These are phyloP conservation scores for Fraxinus nigra DNA, from an alignment of 305 asterid species.

Conservation along the genomic window DNA sequence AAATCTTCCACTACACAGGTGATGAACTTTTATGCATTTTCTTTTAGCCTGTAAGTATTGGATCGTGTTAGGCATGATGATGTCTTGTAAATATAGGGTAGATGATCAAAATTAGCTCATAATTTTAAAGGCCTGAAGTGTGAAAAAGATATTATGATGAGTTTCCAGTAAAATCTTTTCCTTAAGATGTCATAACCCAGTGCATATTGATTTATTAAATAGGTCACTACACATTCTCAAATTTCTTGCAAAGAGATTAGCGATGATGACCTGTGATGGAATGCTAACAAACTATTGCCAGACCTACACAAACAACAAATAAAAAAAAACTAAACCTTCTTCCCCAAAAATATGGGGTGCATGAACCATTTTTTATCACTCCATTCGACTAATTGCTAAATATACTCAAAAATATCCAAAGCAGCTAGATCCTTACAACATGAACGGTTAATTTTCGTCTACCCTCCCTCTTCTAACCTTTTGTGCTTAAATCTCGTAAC, in stretches of 20 bases:
- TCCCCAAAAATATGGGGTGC: neutral
- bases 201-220: slow-evolving; percentile 2
- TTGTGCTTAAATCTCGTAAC: neutral
- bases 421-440: neutral
- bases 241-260: neutral
- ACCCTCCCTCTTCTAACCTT: neutral
- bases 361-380: neutral
- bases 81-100: neutral
- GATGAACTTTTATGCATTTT: neutral
- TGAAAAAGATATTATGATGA: neutral
- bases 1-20: neutral
- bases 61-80: neutral
- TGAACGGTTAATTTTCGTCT: neutral
- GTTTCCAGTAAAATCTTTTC: neutral
- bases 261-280: neutral
- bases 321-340: neutral
- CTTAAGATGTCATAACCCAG: slow-evolving; percentile 7
- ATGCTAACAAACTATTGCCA: neutral
- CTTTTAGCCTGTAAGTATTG: neutral
- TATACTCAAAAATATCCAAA: neutral
- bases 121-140: neutral
- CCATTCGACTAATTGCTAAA: neutral
- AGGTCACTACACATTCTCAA: neutral
- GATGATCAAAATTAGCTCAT: neutral
- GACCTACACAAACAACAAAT: neutral